Evolutionary conservation across 1,284 basidiomycete genomes (phyloP), one percentile per base, ranked within the genome.

Genomic region (Boletellus deceptivus): DNA sequence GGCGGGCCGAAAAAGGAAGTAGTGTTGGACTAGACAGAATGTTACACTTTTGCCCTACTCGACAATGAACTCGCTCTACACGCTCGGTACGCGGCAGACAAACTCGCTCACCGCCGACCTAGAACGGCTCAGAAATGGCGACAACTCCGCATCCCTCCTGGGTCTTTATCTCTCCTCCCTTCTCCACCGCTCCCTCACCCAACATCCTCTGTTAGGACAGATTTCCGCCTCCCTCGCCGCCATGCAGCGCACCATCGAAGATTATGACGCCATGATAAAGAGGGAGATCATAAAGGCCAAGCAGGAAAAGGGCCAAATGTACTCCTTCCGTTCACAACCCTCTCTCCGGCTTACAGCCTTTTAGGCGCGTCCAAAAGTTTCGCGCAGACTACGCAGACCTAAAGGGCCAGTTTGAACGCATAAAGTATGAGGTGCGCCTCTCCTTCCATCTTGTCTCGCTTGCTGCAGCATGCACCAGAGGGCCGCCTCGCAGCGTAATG

Each of bases 201-300:
- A 45, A 29, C 54, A 46, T 45, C 53, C 49, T 53, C n/a, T 51
- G 71, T 65, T 73, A 96, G 93, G 93, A 69, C 94, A 97, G 79
- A 93, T 98, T 72, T 91, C 91, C 33, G 93, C 94, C 25, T 93
- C 92, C 14, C 75, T 98, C 17, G 82, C 91, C n/a, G 93, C 92
- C 2, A 86, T 98, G 77, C 85, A 91, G 49, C 76, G 94, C 50
- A 92, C 95, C 49, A 85, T 97, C 56, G 93, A 97, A 60, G 95
- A 98, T 65, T 98, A 96, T 65, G 94, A 97, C 64, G 88, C 90
- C 11, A 93, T 98, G 91, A 91, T 91, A 1, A 90, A 88, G 73
- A 80, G 93, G 57, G 94, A 98, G 70, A 92, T 97, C 63, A 90
- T 96, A 48, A 92, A 91, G 59, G 86, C 89, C 37, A 96, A 96